Evolutionary conservation across 2,329 filamentous ascomycete genomes (phyloP), one percentile per base, ranked within the genome.

Genomic region (Xylariales sp.): DNA sequence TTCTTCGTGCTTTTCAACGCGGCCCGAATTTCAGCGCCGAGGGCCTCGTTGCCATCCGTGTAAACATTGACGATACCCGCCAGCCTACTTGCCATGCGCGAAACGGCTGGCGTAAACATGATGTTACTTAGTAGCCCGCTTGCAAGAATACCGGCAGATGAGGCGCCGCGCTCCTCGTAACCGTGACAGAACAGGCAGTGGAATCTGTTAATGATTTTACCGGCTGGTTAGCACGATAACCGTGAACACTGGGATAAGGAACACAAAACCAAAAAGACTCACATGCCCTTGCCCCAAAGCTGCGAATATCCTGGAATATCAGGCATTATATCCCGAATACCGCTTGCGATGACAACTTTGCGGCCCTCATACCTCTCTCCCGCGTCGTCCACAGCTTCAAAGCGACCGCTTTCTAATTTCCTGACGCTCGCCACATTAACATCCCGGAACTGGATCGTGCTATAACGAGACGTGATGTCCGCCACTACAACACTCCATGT

Each of bases 171-270:
- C 58, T 89, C 85, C 69, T 90, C 87, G 73, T 82, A 89, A 4
- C 87, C 87, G 69, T 89, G 82, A 75, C 87, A 90, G 71, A 85
- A 88, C 1, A 89, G 81, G 70, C 87, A 90, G 71, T 89, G 86
- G 70, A 86, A 89, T 56, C 60, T 69, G 34, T 46, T 45, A 7
- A 50, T n/a, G n/a, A 14, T 28, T 28, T 52, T 82, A 84, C 39
- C 5, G 36, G 36, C 34, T 39, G 18, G 43, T 30, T 0, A 28
- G 23, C 1, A 10, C 28, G 32, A 73, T 32, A 71, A 57, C 28
- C 32, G 34, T 55, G 16, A 28, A 10, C 67, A 30, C 0, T 5
- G 10, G 7, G n/a, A 30, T 8, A 9, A 10, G 8, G 9, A 5
- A 12, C 36, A 16, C 3, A 5, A 30, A 41, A 28, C 1, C 4